phyloP scores from a whole-genome alignment of 441 rosid species.

The Capsella rubella region DNA sequence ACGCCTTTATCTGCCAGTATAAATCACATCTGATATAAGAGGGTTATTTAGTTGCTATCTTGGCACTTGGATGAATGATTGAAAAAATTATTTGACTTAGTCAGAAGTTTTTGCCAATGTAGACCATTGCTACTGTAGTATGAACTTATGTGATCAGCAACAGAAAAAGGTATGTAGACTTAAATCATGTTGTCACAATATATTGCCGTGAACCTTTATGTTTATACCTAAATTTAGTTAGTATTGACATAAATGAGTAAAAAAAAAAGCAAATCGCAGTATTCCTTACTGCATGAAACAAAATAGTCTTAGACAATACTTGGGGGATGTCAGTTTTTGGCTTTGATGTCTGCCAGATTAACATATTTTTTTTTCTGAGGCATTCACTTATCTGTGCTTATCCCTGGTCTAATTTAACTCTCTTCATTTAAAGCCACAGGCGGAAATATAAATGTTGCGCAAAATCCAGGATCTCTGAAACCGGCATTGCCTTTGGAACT shows the following conservation, averaged over 20 bases:
- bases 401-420: slow-evolving; percentile 34
- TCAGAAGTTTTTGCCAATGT: slow-evolving; percentile 56
- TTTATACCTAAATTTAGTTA: not conserved
- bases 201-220: not conserved
- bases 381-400: slow-evolving; percentile 14
- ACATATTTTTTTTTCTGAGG: not conserved
- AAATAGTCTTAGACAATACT: not conserved
- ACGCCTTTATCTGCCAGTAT: slow-evolving; percentile 20
- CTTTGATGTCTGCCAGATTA: not conserved
- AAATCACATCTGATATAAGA: slow-evolving; percentile 8
- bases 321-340: not conserved
- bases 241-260: not conserved
- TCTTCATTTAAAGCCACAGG: slow-evolving; percentile 64
- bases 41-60: slow-evolving; percentile 3
- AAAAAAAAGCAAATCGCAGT: not conserved
- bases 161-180: slow-evolving; percentile 3
- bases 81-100: not conserved
- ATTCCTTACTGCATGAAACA: slow-evolving; percentile 6
- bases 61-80: not conserved
- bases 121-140: not conserved
- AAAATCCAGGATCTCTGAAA: slow-evolving; percentile 54
- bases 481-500: slow-evolving; percentile 25
- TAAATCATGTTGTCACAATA: not conserved
- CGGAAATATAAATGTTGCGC: slow-evolving; percentile 60
- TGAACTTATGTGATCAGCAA: slow-evolving; percentile 12